Percentiles rank a stretch among this genome's conserved stretches.
These are phyloP conservation scores for Bipolaris cookei DNA, from an alignment of 2,329 filamentous ascomycete species.

Conservation along the genomic window DNA sequence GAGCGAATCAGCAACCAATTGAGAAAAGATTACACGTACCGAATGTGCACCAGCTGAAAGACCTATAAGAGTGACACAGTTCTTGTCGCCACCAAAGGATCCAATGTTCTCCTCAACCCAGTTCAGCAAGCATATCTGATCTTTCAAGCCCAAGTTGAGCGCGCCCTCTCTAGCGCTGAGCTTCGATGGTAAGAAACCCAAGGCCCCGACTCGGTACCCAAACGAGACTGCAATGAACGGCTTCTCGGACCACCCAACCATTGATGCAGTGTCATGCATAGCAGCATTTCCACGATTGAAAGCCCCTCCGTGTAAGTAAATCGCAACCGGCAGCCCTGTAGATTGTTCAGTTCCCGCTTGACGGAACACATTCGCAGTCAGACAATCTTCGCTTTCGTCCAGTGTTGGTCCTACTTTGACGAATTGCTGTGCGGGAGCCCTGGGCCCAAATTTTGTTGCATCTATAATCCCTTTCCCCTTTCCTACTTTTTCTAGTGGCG, in stretches of 20 bases:
- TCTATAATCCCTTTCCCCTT: conserved; percentile 17
- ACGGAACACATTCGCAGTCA: conserved; percentile 31
- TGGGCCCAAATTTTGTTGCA: conserved; percentile 24
- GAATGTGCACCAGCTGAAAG: conserved; percentile 34
- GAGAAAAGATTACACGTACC: conserved; percentile 3
- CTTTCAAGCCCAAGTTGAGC: conserved; percentile 31
- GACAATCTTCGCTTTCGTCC: conserved; percentile 31
- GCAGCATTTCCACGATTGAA: conserved; percentile 55
- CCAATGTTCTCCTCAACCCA: conserved; percentile 54
- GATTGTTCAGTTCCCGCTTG: conserved; percentile 11
- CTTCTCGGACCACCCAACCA: conserved; percentile 60
- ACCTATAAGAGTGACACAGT: conserved; percentile 31
- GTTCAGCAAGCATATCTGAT: conserved; percentile 44
- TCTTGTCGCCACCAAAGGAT: conserved; percentile 36
- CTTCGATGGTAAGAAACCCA: conserved; percentile 17
- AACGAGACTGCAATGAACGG: conserved; percentile 62
- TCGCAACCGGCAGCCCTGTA: conserved; percentile 22
- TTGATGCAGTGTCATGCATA: conserved; percentile 65
- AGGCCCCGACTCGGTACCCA: conserved; percentile 28
- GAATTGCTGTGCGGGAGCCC: conserved; percentile 29
- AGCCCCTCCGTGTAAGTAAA: conserved; percentile 69
- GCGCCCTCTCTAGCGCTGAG: conserved; percentile 42
- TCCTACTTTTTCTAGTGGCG: conserved; percentile 25
- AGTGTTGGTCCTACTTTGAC: conserved; percentile 17
- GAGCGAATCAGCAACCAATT: background rate